Conservation (phyloP, 1,139 yeast genomes). For the Saccharomyces pastorianus region DNA sequence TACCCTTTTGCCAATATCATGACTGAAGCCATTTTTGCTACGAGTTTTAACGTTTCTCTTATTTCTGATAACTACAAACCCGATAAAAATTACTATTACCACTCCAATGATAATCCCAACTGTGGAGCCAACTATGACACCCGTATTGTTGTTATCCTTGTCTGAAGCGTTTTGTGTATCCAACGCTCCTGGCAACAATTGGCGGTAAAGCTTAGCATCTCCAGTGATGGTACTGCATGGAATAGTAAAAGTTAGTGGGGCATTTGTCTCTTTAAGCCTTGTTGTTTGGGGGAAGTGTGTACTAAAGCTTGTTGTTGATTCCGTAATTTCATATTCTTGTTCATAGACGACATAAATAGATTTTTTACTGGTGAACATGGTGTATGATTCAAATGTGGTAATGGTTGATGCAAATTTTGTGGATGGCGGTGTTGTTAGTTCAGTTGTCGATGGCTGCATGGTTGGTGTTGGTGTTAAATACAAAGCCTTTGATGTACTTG, state of each 20-base stretch:
- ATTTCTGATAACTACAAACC: neutral
- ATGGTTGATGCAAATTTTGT: neutral
- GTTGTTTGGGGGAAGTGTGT: conserved; percentile 7
- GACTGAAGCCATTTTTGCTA: neutral
- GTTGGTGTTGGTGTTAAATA: neutral
- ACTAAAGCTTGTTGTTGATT: conserved; percentile 5
- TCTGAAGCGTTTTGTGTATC: conserved; percentile 1
- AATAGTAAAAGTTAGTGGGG: conserved; percentile 2
- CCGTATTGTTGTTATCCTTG: conserved; percentile 1
- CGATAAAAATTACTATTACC: conserved; percentile 2
- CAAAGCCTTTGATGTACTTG: no score
- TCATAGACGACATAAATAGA: conserved; percentile 1
- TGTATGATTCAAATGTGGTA: neutral
- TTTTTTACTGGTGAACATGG: neutral
- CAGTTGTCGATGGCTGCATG: neutral
- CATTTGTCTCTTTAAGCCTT: neutral
- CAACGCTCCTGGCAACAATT: conserved; percentile 5
- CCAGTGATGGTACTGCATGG: conserved; percentile 3
- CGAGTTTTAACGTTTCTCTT: neutral
- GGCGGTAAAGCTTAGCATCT: conserved; percentile 5
- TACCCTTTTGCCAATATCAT: conserved; percentile 1
- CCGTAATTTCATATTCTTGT: conserved; percentile 9
- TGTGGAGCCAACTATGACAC: conserved; percentile 7
- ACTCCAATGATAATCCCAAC: conserved; percentile 3
- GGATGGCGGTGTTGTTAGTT: neutral